These are phyloP conservation scores for Musa balbisiana DNA, from an alignment of 202 grass and related monocot genomes.

Conservation along the genomic window DNA sequence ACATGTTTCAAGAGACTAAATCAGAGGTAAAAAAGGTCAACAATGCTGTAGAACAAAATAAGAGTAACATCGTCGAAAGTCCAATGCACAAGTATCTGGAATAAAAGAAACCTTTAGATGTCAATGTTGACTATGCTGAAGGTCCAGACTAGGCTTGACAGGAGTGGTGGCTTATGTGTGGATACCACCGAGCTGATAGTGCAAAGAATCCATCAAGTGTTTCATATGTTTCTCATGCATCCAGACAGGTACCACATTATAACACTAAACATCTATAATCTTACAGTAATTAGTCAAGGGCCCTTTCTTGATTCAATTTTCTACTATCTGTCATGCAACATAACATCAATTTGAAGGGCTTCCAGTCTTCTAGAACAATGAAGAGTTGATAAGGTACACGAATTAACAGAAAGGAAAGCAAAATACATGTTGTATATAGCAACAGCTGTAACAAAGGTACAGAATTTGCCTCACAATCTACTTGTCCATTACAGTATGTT, in stretches of 20 bases:
- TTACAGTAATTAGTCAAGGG: background rate
- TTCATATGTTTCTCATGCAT: background rate
- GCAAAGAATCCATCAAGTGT: background rate
- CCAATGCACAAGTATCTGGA: background rate
- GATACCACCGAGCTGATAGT: no score
- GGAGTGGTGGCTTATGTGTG: background rate
- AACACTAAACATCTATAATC: background rate
- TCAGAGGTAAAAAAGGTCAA: background rate
- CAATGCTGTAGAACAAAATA: background rate
- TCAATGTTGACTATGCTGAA: background rate
- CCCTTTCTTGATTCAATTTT: background rate
- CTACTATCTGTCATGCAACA: background rate
- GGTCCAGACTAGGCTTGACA: background rate
- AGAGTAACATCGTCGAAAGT: background rate
- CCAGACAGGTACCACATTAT: background rate
- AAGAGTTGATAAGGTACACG: no score
- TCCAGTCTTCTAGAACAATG: background rate
- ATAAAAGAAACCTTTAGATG: background rate
- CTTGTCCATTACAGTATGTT: background rate
- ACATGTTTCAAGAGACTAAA: background rate
- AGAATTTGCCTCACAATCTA: no score
- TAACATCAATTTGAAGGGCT: background rate
- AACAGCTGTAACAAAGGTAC: background rate
- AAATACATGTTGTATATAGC: no score
- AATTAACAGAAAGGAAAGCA: no score